phyloP scores from a whole-genome alignment of 768 basidiomycete genomes.

The Tylopilus intermedius region DNA sequence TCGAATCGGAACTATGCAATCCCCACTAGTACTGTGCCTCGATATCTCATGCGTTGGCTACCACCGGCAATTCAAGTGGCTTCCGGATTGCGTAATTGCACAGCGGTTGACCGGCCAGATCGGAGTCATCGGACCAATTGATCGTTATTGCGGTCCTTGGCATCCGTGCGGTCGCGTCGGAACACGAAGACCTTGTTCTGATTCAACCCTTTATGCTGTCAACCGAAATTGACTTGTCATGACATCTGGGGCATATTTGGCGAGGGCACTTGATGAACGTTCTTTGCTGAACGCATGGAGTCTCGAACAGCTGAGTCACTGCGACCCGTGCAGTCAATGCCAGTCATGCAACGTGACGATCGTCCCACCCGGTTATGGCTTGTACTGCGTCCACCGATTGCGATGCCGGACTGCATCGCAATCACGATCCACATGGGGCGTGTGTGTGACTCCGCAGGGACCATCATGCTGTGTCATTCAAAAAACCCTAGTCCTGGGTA shows the following conservation, averaged over 20 bases:
- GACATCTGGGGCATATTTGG: too few relatives aligned
- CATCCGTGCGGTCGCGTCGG: not conserved
- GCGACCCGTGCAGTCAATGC: too few relatives aligned
- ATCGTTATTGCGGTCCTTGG: not conserved
- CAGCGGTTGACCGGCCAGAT: conserved; percentile 3
- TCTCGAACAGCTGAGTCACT: too few relatives aligned
- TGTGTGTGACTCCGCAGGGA: not conserved
- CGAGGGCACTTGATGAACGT: too few relatives aligned
- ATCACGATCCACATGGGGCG: not conserved
- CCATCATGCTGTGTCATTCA: too few relatives aligned
- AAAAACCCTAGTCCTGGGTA: too few relatives aligned
- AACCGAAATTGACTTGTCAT: not conserved
- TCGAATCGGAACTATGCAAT: not conserved
- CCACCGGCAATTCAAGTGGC: not conserved
- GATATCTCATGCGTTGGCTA: not conserved
- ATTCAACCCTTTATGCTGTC: not conserved
- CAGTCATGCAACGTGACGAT: not conserved
- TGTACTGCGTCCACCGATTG: not conserved
- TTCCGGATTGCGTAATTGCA: conserved; percentile 1
- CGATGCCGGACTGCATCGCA: not conserved
- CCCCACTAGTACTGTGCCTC: not conserved
- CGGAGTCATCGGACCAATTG: not conserved
- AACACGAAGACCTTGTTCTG: not conserved
- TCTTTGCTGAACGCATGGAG: too few relatives aligned
- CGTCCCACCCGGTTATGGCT: not conserved